These are phyloP conservation scores for Huntiella bhutanensis DNA, from an alignment of 2,329 filamentous ascomycete genomes.

Conservation along the genomic window DNA sequence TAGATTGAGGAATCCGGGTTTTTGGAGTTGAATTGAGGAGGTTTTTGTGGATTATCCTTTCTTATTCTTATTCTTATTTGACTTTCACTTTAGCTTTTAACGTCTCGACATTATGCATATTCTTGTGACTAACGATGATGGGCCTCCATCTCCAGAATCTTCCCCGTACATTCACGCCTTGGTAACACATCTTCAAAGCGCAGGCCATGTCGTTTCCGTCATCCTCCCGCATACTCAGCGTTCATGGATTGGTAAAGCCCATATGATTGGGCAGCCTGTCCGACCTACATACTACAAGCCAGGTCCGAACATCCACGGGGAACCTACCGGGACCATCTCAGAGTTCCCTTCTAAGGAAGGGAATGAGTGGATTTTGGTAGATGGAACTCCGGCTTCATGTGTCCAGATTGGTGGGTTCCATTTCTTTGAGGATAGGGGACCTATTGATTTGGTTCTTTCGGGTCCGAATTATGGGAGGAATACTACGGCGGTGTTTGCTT, in stretches of 20 bases:
- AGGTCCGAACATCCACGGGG: constrained; percentile 22
- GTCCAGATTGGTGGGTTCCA: constrained; percentile 69
- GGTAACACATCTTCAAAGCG: constrained; percentile 47
- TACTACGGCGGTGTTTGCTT: constrained; percentile 59
- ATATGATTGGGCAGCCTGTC: constrained; percentile 78
- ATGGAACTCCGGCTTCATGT: constrained; percentile 64
- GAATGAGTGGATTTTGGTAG: constrained; percentile 66
- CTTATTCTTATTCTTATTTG: too few species aligned
- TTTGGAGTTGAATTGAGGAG: too few species aligned
- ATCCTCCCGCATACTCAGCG: constrained; percentile 80
- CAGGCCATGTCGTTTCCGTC: constrained; percentile 77
- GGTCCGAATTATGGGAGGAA: constrained; percentile 75
- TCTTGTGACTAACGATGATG: constrained; percentile 60
- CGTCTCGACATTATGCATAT: constrained; percentile 33
- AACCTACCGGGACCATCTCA: constrained; percentile 45
- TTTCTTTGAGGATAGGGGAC: constrained; percentile 53
- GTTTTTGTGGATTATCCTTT: too few species aligned
- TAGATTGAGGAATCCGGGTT: too few species aligned
- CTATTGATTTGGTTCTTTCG: constrained; percentile 57
- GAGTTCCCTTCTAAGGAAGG: constrained; percentile 29
- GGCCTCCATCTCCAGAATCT: constrained; percentile 56
- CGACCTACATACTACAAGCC: constrained; percentile 69
- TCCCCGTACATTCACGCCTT: constrained; percentile 67
- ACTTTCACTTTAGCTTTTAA: background rate
- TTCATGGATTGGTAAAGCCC: constrained; percentile 97